phyloP scores from a whole-genome alignment of 2,329 filamentous ascomycete species.

The Cercospora janseana region DNA sequence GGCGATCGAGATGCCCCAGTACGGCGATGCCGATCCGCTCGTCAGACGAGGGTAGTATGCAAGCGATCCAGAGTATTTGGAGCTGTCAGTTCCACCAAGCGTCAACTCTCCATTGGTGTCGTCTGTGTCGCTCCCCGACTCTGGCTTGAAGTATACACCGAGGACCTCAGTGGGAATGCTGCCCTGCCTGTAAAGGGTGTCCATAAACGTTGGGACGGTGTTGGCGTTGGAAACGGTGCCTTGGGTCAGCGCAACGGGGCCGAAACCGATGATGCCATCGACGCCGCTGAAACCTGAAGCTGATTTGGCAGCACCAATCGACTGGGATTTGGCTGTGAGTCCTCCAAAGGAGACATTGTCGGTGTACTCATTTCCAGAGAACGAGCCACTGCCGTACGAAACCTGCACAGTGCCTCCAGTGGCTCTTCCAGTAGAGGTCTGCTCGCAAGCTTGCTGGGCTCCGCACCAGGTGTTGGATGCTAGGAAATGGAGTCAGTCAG shows the following conservation, averaged over 20 bases:
- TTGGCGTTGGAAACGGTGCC: slow-evolving; percentile 25
- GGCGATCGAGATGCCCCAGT: slow-evolving; percentile 26
- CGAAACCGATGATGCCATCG: slow-evolving; percentile 26
- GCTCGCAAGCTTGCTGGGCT: slow-evolving; percentile 23
- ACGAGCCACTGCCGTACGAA: slow-evolving; percentile 25
- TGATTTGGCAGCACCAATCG: slow-evolving; percentile 20
- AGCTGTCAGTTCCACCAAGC: slow-evolving; percentile 49
- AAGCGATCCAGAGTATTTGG: slow-evolving; percentile 56
- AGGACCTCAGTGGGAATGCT: slow-evolving; percentile 25
- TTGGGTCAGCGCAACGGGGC: slow-evolving; percentile 24
- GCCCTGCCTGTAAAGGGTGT: slow-evolving; percentile 25
- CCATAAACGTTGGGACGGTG: slow-evolving; percentile 28
- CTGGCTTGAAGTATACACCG: slow-evolving; percentile 26
- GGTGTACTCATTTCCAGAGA: slow-evolving; percentile 25
- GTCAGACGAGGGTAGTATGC: slow-evolving; percentile 55
- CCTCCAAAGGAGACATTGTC: slow-evolving; percentile 23
- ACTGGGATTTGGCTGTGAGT: slow-evolving; percentile 20
- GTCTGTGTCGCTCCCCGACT: slow-evolving; percentile 23
- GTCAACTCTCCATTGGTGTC: slow-evolving; percentile 26
- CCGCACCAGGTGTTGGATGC: slow-evolving; percentile 29
- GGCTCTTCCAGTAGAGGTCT: slow-evolving; percentile 21
- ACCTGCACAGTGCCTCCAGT: slow-evolving; percentile 21
- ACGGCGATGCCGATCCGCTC: slow-evolving; percentile 56
- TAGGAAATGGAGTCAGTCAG: slow-evolving; percentile 9
- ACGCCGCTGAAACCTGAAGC: slow-evolving; percentile 21